Base-by-base conservation (phyloP, 129 eudicot species). In the Chrysanthemum seticuspe region DNA sequence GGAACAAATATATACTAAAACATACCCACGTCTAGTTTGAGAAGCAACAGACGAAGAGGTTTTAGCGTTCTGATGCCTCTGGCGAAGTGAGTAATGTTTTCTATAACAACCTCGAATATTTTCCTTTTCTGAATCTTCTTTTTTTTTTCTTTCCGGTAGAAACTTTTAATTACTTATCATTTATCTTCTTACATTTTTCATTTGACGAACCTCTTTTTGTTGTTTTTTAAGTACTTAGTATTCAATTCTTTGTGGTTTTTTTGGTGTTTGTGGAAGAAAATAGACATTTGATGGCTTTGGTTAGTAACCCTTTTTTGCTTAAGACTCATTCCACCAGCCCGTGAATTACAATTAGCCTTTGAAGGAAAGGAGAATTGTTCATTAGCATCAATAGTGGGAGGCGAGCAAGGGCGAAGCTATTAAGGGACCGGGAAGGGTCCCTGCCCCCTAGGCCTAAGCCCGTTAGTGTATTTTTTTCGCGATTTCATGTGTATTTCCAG, bases 71-170 rank as follows among this genome's bases (percentile, higher is more conserved):
- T 5, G 45, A 40, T 40, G 45, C 45, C 45, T 40, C 45, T 40
- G 10, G 0, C 45, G 45, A 40, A 40, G 45, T 6, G 45, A 6
- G 45, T 40, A 40, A 40, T 40, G 45, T 40, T 40, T 40, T 40
- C 45, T 40, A 40, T 40, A 40, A 40, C 45, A 10, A 40, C 45
- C 9, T 40, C 1, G 9, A 6, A 40, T 6, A 5, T 40, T 40
- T 34, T 82, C 76, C 74, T 75, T 81, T 65, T 70, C 79, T 55
- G 65, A 40, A 72, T 70, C 40, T 72, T 71, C 71, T 16, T 65
- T 59, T 70, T 69, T 69, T 74, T 65, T 63, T 76, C 58, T 52
- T 71, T 59, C 63, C 72, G 36, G 48, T 36, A 61, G 40, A 54
- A 27, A 68, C 59, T 73, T 77, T 74, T 23, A 52, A 53, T 52